Conservation (phyloP, 306 rosid species). For the Citrullus amarus region DNA sequence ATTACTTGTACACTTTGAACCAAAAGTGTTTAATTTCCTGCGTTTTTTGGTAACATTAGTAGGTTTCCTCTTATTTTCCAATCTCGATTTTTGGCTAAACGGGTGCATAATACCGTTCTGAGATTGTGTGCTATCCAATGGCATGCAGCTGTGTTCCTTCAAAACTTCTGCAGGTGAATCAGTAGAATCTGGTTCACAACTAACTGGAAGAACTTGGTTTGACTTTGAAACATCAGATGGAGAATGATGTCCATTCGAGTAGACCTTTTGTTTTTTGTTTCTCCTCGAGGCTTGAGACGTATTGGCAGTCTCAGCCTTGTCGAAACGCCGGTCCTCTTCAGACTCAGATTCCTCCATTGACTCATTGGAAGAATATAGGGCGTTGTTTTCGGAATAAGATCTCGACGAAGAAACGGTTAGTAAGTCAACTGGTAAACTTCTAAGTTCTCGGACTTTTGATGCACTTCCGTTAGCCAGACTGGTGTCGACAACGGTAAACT, state of each 20-base stretch:
- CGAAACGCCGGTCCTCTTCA: not conserved
- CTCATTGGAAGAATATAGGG: not conserved
- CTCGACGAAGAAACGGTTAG: constrained; percentile 17
- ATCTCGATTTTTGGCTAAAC: not conserved
- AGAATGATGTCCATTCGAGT: not conserved
- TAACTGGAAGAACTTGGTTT: not conserved
- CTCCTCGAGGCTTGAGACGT: not conserved
- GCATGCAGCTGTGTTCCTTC: not conserved
- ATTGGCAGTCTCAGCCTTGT: not conserved
- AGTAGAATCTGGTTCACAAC: not conserved
- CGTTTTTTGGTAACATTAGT: not conserved
- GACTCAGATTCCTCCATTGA: constrained; percentile 28
- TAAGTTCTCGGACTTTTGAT: constrained; percentile 46
- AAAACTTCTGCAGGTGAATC: constrained; percentile 4
- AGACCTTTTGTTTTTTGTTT: not conserved
- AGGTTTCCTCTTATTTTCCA: not conserved
- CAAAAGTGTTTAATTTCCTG: not conserved
- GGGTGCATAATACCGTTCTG: not conserved
- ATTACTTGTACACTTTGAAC: not conserved
- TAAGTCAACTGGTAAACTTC: constrained; percentile 49
- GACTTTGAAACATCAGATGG: not conserved
- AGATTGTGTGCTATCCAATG: not conserved
- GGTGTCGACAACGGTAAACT: constrained; percentile 83
- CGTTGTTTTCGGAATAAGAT: constrained; percentile 24
- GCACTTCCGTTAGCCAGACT: constrained; percentile 41